Evolutionary conservation across 768 basidiomycete genomes (phyloP).

Genomic region (Amanita inopinata): DNA sequence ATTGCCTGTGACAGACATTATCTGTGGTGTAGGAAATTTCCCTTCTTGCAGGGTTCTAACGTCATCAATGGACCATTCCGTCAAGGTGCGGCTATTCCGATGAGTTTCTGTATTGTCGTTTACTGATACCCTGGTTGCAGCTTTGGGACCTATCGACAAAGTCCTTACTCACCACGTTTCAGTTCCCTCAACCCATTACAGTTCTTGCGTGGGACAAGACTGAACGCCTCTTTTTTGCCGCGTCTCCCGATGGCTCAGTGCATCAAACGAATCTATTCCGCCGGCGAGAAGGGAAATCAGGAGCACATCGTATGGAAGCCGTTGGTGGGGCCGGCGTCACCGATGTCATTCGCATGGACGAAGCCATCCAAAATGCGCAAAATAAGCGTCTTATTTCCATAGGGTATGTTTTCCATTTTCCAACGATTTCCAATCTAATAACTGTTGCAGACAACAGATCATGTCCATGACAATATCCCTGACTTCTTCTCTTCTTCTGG

Average conservation of each 20-base stretch:
- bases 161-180: slow-evolving; percentile 76
- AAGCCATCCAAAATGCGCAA: slow-evolving; percentile 33
- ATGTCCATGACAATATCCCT: slow-evolving; percentile 68
- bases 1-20: slow-evolving; percentile 74
- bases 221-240: slow-evolving; percentile 86
- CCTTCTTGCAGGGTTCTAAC: slow-evolving; percentile 72
- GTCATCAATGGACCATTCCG: slow-evolving; percentile 79
- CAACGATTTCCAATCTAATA: not conserved
- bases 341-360: slow-evolving; percentile 63
- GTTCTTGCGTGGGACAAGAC: slow-evolving; percentile 70
- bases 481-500: slow-evolving; percentile 69
- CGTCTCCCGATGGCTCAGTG: slow-evolving; percentile 63
- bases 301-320: slow-evolving; percentile 49
- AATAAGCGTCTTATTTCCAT: slow-evolving; percentile 60
- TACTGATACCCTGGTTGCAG: slow-evolving; percentile 25
- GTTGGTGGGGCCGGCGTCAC: slow-evolving; percentile 64
- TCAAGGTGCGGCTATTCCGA: slow-evolving; percentile 51
- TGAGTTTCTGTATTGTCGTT: slow-evolving; percentile 7
- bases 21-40: slow-evolving; percentile 72
- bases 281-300: slow-evolving; percentile 43
- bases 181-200: slow-evolving; percentile 70
- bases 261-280: slow-evolving; percentile 76
- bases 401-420: slow-evolving; percentile 38
- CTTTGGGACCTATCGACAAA: slow-evolving; percentile 74
- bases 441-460: slow-evolving; percentile 52